These are phyloP conservation scores for Colletotrichum tamarilloi DNA, from an alignment of 2,329 filamentous ascomycete genomes.

Conservation along the genomic window DNA sequence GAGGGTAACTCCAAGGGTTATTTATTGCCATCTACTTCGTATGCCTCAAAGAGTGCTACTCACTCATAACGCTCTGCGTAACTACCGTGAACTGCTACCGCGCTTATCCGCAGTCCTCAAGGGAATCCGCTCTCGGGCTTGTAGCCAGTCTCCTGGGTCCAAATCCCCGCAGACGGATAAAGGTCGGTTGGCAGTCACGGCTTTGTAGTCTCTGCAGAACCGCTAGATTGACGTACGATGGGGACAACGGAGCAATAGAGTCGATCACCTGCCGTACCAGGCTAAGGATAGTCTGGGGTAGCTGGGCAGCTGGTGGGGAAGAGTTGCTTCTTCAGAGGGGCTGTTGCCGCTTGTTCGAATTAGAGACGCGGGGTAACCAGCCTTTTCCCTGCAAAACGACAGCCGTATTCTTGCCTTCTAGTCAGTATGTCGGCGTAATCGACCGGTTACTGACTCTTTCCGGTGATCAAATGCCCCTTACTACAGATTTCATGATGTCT, in stretches of 20 bases:
- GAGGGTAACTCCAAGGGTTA: background rate
- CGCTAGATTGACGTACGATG: background rate
- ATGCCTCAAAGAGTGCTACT: background rate
- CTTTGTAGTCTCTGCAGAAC: background rate
- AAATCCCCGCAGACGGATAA: constrained; percentile 1
- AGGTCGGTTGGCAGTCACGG: background rate
- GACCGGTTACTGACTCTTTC: background rate
- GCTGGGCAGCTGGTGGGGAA: constrained; percentile 2
- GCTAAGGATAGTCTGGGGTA: background rate
- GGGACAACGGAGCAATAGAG: background rate
- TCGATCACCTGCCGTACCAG: constrained; percentile 16
- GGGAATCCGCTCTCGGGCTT: constrained; percentile 8
- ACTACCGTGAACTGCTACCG: constrained; percentile 24
- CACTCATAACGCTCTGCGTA: background rate
- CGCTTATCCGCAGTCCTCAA: background rate
- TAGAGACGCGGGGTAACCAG: constrained; percentile 2
- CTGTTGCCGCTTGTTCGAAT: background rate
- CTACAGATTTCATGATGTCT: background rate
- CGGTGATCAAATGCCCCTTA: background rate
- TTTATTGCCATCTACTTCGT: background rate
- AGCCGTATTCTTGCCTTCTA: background rate
- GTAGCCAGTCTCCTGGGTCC: background rate
- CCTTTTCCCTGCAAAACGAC: background rate
- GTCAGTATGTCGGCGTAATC: background rate
- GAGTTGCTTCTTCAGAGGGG: constrained; percentile 20